Percentiles rank a stretch among this genome's conserved stretches.
These are phyloP conservation scores for Podospora bellae-mahoneyi DNA, from an alignment of 495 filamentous ascomycete species.

Conservation along the genomic window DNA sequence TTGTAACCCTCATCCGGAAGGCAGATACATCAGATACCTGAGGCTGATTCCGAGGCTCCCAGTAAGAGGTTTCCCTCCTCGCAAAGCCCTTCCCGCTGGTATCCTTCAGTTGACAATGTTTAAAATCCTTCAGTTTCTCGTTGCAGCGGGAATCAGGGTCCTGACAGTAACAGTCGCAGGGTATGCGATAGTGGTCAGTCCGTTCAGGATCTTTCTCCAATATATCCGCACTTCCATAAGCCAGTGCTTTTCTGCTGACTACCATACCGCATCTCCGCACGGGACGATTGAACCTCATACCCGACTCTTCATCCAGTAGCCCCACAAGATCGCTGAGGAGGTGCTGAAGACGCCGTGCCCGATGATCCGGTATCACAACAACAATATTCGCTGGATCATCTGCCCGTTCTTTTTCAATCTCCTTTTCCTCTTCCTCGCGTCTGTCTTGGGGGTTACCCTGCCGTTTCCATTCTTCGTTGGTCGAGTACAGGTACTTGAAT, in stretches of 20 bases:
- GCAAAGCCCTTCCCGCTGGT: neutral
- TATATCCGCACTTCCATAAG: neutral
- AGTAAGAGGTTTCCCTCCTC: neutral
- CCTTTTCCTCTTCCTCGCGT: neutral
- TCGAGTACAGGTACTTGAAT: slow-evolving; percentile 14
- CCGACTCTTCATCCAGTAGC: slow-evolving; percentile 12
- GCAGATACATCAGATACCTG: neutral
- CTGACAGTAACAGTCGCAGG: slow-evolving; percentile 11
- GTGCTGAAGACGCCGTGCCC: slow-evolving; percentile 13
- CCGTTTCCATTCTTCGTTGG: neutral
- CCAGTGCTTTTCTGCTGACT: slow-evolving; percentile 8
- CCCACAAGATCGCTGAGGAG: slow-evolving; percentile 12
- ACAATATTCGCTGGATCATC: neutral
- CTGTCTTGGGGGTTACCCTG: slow-evolving; percentile 1
- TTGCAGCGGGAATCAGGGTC: neutral
- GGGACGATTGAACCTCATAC: slow-evolving; percentile 14
- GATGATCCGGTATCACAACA: slow-evolving; percentile 15
- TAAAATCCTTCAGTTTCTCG: neutral
- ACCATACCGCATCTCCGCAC: slow-evolving; percentile 14
- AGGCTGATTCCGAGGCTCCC: neutral
- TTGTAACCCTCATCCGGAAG: neutral
- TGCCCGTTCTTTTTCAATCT: slow-evolving; percentile 5
- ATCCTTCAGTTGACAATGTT: neutral
- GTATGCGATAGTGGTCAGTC: slow-evolving; percentile 2
- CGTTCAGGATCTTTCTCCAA: too few species aligned